phyloP scores from a whole-genome alignment of 1,284 basidiomycete species.

The Mycosarcoma mackinlayi region DNA sequence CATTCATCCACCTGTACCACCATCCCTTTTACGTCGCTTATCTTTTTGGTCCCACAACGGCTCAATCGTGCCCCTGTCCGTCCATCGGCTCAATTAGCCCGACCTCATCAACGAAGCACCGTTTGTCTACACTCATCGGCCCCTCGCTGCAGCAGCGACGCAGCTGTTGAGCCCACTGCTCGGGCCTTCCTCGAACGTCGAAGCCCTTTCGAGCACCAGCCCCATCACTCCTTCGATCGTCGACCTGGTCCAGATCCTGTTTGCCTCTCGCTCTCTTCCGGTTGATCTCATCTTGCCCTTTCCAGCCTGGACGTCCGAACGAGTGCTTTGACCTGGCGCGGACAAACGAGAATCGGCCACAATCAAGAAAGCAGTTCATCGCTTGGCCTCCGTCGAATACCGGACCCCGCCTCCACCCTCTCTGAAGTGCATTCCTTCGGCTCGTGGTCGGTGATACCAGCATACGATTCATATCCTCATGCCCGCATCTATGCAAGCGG shows the following conservation, averaged over 20 bases:
- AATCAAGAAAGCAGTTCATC: too few relatives aligned
- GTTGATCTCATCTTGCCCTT: conserved; percentile 8
- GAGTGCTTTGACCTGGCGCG: neutral
- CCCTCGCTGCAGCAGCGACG: neutral
- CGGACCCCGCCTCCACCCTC: conserved; percentile 1
- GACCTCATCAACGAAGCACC: too few relatives aligned
- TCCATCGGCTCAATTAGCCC: too few relatives aligned
- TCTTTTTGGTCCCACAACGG: too few relatives aligned
- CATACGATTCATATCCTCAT: conserved; percentile 3
- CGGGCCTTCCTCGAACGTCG: conserved; percentile 12
- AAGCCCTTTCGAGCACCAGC: neutral
- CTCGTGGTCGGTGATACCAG: neutral
- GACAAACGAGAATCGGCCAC: neutral
- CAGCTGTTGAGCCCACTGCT: too few relatives aligned
- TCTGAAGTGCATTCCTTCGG: neutral
- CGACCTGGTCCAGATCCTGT: conserved; percentile 15
- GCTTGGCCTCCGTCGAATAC: too few relatives aligned
- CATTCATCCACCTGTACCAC: too few relatives aligned
- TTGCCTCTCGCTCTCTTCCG: conserved; percentile 2
- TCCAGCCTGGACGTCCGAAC: conserved; percentile 3
- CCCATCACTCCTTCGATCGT: conserved; percentile 1
- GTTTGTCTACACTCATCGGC: neutral
- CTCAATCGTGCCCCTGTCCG: too few relatives aligned
- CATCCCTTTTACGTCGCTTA: too few relatives aligned
- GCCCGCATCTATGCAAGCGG: conserved; percentile 34